Base-by-base conservation (phyloP, 306 rosid species). In the Biancaea sappan region DNA sequence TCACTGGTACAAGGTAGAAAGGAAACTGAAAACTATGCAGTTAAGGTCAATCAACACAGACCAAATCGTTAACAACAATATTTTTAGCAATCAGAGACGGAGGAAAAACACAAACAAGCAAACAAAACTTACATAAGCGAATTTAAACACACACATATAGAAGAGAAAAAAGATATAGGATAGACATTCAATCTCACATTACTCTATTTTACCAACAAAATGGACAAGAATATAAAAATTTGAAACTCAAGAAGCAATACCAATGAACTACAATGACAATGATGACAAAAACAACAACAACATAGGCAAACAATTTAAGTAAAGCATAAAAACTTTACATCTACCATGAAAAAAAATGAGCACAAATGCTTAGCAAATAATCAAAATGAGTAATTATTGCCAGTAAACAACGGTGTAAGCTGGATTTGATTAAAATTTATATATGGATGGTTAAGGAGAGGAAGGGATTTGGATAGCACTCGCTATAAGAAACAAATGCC, bases 351-450 rank as follows among this genome's bases (percentile, higher is more conserved):
- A 32, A 4, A 19, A 35, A 8, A 63, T 16, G 9, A 28, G 43
- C 8, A 18, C 11, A 59, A 31, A 41, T 25, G 29, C 19, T 6
- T 0, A 26, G 21, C 8, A 40, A 6, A 47, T 34, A 64, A 63
- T 6, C 50, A 21, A 9, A 37, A 66, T 12, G 34, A 13, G 8
- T 9, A 19, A 4, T 0, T 10, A 29, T 65, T 79, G 76, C 84
- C 59, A 53, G 50, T 41, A 71, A 60, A 66, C 80, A 60, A 71
- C 70, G 34, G 66, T 22, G 81, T 18, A 53, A 15, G 3, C 9
- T 25, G 79, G n/a, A 50, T 47, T 46, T 21, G 66, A 25, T 48
- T 57, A 61, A 70, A 86, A 75, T 66, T 71, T 75, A 64, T 14
- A 58, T 73, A 50, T 8, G 14, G 44, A 29, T 24, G 15, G 18